Percentiles rank a stretch among this genome's conserved stretches.
Conservation (phyloP, 2,329 filamentous ascomycete genomes). For the Madurella fahalii region DNA sequence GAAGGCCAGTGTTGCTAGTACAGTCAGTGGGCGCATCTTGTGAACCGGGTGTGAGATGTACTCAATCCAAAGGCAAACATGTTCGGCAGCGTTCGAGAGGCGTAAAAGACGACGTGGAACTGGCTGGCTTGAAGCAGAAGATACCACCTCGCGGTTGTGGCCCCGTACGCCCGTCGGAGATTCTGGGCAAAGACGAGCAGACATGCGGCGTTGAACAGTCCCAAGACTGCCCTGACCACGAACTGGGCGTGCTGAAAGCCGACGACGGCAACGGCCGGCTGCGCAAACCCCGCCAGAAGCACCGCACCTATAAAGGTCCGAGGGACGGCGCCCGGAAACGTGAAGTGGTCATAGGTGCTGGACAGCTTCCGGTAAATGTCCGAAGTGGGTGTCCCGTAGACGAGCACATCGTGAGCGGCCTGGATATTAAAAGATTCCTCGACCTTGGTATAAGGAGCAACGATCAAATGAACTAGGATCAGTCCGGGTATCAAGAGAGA, state of each 20-base stretch:
- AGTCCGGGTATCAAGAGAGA: constrained; percentile 57
- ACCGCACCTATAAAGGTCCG: constrained; percentile 84
- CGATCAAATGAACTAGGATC: constrained; percentile 64
- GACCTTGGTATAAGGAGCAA: constrained; percentile 90
- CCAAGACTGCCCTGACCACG: constrained; percentile 71
- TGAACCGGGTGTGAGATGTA: constrained; percentile 42
- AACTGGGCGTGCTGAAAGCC: constrained; percentile 54
- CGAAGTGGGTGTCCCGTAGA: constrained; percentile 67
- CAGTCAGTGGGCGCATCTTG: neutral
- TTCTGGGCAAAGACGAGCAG: constrained; percentile 63
- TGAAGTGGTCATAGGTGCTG: constrained; percentile 77
- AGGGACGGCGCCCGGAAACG: constrained; percentile 87
- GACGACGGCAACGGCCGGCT: constrained; percentile 58
- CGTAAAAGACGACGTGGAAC: constrained; percentile 92
- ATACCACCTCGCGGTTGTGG: constrained; percentile 71
- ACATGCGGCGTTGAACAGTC: constrained; percentile 66
- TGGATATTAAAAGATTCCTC: constrained; percentile 99
- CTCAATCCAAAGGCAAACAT: constrained; percentile 91
- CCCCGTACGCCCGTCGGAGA: constrained; percentile 65
- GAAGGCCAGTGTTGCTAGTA: constrained; percentile 61
- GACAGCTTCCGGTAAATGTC: constrained; percentile 52
- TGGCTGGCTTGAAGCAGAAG: constrained; percentile 72
- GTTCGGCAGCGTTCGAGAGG: constrained; percentile 86
- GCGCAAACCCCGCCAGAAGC: constrained; percentile 66
- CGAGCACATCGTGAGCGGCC: constrained; percentile 83